Evolutionary conservation across 2,329 filamentous ascomycete species (phyloP).

Genomic region (Phialophora expanda): DNA sequence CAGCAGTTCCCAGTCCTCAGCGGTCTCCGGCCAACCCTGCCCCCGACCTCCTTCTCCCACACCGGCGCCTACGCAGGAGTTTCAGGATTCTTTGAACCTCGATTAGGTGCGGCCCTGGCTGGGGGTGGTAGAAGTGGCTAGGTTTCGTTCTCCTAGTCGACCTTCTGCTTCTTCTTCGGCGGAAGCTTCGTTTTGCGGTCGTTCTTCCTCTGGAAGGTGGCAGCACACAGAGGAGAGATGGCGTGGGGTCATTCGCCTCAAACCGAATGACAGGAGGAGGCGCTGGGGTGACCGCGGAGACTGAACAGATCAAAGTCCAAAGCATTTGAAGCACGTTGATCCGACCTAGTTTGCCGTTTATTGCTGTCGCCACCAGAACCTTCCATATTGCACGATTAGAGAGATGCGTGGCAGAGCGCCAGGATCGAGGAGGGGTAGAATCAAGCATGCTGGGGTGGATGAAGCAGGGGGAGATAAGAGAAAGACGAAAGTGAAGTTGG

Average conservation of each 20-base stretch:
- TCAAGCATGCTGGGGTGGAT: too few species aligned
- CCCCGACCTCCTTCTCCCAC: constrained; percentile 15
- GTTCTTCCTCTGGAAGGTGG: neutral
- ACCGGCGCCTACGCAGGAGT: constrained; percentile 20
- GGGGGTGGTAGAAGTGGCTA: neutral
- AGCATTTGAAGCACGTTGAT: neutral
- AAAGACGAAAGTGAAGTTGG: too few species aligned
- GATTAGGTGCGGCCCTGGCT: neutral
- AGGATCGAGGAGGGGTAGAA: too few species aligned
- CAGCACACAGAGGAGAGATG: neutral
- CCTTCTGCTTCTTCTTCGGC: neutral
- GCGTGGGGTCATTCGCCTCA: constrained; percentile 3
- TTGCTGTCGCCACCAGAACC: too few species aligned
- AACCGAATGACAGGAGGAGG: constrained; percentile 6
- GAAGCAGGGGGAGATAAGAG: too few species aligned
- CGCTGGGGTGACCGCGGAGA: neutral
- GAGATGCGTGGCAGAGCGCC: too few species aligned
- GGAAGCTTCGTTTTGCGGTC: neutral
- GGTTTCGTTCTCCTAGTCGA: neutral
- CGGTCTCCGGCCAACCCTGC: constrained; percentile 22
- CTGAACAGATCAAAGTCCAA: neutral
- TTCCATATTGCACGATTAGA: too few species aligned
- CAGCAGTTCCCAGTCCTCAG: constrained; percentile 12
- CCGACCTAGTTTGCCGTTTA: too few species aligned
- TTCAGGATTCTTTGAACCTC: constrained; percentile 8